These are phyloP conservation scores for Zygoascus flipseniorum DNA, from an alignment of 805 yeast species.

Conservation along the genomic window DNA sequence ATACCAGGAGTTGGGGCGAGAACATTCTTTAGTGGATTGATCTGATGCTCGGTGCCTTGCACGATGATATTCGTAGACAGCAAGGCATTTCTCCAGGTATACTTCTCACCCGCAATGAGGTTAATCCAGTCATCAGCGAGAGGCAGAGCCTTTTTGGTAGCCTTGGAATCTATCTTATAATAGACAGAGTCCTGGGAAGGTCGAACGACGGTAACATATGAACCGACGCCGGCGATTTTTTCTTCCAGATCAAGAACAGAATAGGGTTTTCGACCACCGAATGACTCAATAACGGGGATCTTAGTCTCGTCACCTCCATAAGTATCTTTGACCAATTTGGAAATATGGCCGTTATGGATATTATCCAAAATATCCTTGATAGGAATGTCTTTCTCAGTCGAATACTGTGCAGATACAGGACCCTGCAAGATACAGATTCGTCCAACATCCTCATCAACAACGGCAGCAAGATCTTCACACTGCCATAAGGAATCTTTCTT, in stretches of 20 bases:
- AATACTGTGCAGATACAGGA: conserved; percentile 94
- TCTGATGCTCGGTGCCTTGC: conserved; percentile 72
- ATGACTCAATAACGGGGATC: conserved; percentile 85
- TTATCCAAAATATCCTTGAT: conserved; percentile 81
- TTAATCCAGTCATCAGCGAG: conserved; percentile 59
- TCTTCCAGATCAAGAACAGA: conserved; percentile 18
- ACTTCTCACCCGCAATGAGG: conserved; percentile 66
- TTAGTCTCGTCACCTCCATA: conserved; percentile 62
- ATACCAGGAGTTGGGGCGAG: conserved; percentile 64
- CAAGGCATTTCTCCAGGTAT: conserved; percentile 89
- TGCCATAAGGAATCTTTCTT: conserved; percentile 99
- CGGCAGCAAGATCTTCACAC: conserved; percentile 93
- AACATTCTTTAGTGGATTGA: conserved; percentile 73
- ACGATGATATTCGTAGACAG: conserved; percentile 70
- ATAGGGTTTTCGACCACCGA: conserved; percentile 56
- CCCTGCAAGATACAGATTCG: conserved; percentile 99
- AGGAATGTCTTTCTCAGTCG: conserved; percentile 84
- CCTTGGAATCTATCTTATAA: conserved; percentile 32
- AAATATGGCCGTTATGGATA: conserved; percentile 86
- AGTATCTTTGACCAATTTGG: conserved; percentile 52
- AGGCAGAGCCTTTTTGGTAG: conserved; percentile 30
- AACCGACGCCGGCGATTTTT: conserved; percentile 5
- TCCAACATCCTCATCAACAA: conserved; percentile 90
- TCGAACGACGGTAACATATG: conserved; percentile 20
- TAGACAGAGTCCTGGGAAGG: conserved; percentile 23